phyloP scores from a whole-genome alignment of 2,329 filamentous ascomycete species.

The Aspergillus clavatus region DNA sequence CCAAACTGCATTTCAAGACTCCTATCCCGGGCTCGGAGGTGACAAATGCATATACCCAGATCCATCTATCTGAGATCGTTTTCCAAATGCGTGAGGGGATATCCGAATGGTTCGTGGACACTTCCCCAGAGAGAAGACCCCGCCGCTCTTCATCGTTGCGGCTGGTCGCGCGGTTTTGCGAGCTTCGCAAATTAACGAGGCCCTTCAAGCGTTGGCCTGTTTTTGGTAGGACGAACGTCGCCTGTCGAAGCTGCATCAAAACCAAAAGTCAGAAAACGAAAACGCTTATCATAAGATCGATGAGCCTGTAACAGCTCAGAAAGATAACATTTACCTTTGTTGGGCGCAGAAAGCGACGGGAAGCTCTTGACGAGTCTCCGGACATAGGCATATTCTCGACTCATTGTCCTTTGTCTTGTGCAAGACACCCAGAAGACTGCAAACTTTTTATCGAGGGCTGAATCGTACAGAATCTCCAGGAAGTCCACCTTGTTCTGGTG shows the following conservation, averaged over 20 bases:
- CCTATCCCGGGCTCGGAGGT: conserved; percentile 69
- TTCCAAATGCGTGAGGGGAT: conserved; percentile 15
- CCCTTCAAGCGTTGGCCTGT: conserved; percentile 81
- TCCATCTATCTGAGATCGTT: conserved; percentile 33
- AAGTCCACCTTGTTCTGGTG: neutral
- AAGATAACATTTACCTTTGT: conserved; percentile 30
- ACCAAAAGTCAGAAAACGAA: neutral
- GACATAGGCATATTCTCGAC: conserved; percentile 25
- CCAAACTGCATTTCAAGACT: conserved; percentile 85
- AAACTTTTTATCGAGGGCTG: neutral
- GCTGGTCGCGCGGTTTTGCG: conserved; percentile 35
- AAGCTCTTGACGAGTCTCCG: conserved; percentile 26
- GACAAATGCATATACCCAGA: conserved; percentile 55
- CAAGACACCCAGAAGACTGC: neutral
- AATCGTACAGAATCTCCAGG: neutral
- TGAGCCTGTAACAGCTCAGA: no score
- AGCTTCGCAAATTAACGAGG: conserved; percentile 67
- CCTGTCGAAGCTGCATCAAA: conserved; percentile 62
- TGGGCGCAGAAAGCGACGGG: conserved; percentile 30
- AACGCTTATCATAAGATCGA: no score
- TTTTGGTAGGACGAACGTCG: conserved; percentile 78
- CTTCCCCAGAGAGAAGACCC: conserved; percentile 28
- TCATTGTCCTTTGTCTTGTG: conserved; percentile 13
- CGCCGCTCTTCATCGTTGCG: conserved; percentile 34
- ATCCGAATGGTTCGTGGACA: conserved; percentile 12